phyloP scores from a whole-genome alignment of 768 basidiomycete species.

The Boletus subparvulus region DNA sequence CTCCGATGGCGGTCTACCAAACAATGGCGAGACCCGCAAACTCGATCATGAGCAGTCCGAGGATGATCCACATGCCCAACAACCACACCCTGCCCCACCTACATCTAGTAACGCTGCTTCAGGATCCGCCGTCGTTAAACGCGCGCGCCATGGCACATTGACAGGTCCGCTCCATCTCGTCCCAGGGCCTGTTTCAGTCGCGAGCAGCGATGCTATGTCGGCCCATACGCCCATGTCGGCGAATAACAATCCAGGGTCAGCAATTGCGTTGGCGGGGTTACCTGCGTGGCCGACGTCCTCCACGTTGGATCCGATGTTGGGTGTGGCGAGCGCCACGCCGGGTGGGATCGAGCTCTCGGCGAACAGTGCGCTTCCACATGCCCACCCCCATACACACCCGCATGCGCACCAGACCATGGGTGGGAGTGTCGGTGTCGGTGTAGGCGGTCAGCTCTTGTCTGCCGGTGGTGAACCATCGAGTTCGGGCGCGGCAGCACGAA shows the following conservation, averaged over 20 bases:
- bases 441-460: conserved; percentile 23
- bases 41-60: conserved; percentile 32
- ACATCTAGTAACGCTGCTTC: background rate
- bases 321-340: conserved; percentile 31
- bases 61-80: conserved; percentile 20
- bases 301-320: conserved; percentile 32
- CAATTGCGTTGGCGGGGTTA: conserved; percentile 28
- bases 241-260: conserved; percentile 11
- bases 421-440: conserved; percentile 4
- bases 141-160: conserved; percentile 32
- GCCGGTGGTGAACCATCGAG: conserved; percentile 13
- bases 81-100: background rate
- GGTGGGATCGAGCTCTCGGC: conserved; percentile 33
- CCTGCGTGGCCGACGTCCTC: conserved; percentile 35
- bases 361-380: conserved; percentile 9
- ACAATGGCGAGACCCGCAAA: conserved; percentile 15
- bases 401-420: conserved; percentile 16
- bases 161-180: conserved; percentile 19
- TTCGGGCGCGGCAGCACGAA: conserved; percentile 8
- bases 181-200: conserved; percentile 18
- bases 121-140: conserved; percentile 16
- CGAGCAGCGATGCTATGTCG: conserved; percentile 18
- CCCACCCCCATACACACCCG: conserved; percentile 5
- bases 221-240: conserved; percentile 19
- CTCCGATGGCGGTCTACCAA: conserved; percentile 15